phyloP scores from a whole-genome alignment of 805 yeast genomes.

The Hanseniaspora lachancei region DNA sequence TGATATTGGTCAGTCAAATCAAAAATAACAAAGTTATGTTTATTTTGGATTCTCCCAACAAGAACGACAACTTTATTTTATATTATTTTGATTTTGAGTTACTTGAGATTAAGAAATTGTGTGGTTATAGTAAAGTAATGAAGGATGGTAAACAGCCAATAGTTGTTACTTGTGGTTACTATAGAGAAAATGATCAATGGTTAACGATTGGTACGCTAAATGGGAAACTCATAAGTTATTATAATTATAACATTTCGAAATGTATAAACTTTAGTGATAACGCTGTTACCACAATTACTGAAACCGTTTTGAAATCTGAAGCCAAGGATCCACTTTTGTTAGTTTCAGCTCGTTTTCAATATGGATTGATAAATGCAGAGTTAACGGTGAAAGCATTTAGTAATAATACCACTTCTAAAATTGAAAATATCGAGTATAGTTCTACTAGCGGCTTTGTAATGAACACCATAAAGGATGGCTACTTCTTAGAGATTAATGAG shows the following conservation, averaged over 20 bases:
- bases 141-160: neutral
- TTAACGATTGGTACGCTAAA: slow-evolving; percentile 1
- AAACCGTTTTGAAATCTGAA: neutral
- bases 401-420: neutral
- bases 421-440: slow-evolving; percentile 8
- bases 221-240: neutral
- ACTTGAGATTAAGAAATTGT: neutral
- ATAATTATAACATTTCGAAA: too few relatives aligned
- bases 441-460: slow-evolving; percentile 31
- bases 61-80: neutral
- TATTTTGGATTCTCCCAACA: slow-evolving; percentile 3
- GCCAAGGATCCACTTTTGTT: neutral
- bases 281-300: neutral
- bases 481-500: neutral
- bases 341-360: neutral
- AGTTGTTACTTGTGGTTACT: neutral
- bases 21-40: neutral
- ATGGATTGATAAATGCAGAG: neutral
- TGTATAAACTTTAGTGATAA: neutral
- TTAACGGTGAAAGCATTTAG: neutral
- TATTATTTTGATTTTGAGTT: neutral
- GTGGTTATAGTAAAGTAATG: neutral
- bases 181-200: neutral
- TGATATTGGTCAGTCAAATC: neutral
- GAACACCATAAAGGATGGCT: slow-evolving; percentile 42